Conservation (phyloP, 78 protist genomes). For the Carpediemonas membranifera region DNA sequence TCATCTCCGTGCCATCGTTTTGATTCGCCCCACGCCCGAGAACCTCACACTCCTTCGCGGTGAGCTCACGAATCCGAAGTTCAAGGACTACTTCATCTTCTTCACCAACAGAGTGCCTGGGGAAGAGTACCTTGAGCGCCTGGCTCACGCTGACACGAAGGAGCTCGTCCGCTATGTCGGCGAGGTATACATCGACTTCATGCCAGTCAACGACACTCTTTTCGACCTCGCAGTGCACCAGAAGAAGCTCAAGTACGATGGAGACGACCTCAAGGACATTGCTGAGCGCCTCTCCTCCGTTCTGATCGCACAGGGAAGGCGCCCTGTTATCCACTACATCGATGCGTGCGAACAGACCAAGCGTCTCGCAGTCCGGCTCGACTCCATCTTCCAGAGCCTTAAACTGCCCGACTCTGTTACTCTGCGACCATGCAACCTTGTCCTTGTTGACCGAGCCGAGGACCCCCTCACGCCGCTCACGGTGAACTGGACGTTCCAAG, state of each 20-base stretch:
- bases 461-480: constrained; percentile 35
- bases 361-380: background rate
- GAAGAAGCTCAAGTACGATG: too few species aligned
- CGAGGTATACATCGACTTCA: background rate
- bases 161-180: background rate
- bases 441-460: constrained; percentile 22
- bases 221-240: background rate
- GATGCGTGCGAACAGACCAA: background rate
- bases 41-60: background rate
- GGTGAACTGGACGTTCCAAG: constrained; percentile 32
- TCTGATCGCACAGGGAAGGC: background rate
- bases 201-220: background rate
- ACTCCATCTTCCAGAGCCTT: too few species aligned
- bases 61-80: constrained; percentile 1
- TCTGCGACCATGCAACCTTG: too few species aligned
- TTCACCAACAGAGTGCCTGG: constrained; percentile 1
- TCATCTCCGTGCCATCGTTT: background rate
- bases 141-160: background rate
- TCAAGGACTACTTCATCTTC: background rate
- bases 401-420: too few species aligned
- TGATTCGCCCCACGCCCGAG: background rate
- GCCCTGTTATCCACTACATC: background rate
- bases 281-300: background rate
- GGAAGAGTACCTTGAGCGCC: background rate
- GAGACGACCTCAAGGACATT: background rate